These are phyloP conservation scores for Mrakia frigida DNA, from an alignment of 768 basidiomycete species.

Conservation along the genomic window DNA sequence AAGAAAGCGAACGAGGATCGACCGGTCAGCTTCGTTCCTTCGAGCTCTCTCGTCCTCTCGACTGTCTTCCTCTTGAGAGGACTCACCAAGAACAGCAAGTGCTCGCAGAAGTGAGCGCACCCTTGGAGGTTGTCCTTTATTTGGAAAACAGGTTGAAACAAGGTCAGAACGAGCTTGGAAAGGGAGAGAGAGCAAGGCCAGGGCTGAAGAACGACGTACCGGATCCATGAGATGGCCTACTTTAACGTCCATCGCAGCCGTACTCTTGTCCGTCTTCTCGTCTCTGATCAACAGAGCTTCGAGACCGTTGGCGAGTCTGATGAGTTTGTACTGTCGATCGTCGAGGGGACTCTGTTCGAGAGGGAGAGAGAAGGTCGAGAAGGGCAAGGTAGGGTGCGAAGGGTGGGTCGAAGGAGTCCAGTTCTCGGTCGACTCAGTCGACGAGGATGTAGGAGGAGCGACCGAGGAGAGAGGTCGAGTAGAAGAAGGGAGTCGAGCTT, in stretches of 20 bases:
- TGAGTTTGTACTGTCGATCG: constrained; percentile 70
- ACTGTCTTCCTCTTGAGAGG: too few species aligned
- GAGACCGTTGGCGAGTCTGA: constrained; percentile 83
- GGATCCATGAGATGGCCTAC: constrained; percentile 94
- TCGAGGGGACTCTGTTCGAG: constrained; percentile 72
- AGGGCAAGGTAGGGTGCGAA: not conserved
- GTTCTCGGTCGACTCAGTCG: not conserved
- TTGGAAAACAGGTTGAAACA: not conserved
- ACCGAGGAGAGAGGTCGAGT: not conserved
- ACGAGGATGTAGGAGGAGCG: not conserved
- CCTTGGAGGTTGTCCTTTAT: constrained; percentile 15
- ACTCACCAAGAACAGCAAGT: constrained; percentile 30
- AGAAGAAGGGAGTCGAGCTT: not conserved
- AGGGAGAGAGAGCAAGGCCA: not conserved
- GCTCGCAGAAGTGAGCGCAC: constrained; percentile 33
- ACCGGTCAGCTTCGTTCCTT: constrained; percentile 5
- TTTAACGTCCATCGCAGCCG: constrained; percentile 87
- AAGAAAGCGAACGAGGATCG: not conserved
- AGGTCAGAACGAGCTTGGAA: not conserved
- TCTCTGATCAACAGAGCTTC: constrained; percentile 80
- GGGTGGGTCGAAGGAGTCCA: constrained; percentile 1
- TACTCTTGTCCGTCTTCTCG: constrained; percentile 81
- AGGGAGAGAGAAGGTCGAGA: constrained; percentile 51
- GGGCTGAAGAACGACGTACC: constrained; percentile 52
- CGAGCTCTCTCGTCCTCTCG: not conserved